Conservation (phyloP, 2,329 filamentous ascomycete species). For the Emericellopsis atlantica region DNA sequence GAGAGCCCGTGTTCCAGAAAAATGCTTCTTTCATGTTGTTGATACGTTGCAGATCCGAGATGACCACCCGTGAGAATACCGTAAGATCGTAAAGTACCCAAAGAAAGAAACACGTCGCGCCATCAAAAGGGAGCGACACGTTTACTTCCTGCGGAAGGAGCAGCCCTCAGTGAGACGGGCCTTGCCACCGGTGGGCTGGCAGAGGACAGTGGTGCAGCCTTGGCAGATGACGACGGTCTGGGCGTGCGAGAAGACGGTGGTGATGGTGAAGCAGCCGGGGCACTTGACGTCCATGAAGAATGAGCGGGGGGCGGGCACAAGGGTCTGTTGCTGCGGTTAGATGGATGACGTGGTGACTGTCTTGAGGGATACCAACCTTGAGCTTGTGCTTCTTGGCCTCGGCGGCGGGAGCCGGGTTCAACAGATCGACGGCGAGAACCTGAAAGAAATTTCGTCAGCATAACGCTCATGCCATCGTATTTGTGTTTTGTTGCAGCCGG, state of each 20-base stretch:
- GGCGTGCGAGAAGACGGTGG: slow-evolving; percentile 99
- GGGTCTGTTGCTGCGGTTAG: slow-evolving; percentile 43
- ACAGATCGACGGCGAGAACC: slow-evolving; percentile 99
- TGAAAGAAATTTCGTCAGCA: slow-evolving; percentile 40
- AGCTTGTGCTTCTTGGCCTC: slow-evolving; percentile 99
- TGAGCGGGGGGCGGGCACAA: slow-evolving; percentile 91
- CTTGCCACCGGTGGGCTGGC: slow-evolving; percentile 99
- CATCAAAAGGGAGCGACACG: slow-evolving; percentile 13
- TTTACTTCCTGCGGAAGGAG: slow-evolving; percentile 99
- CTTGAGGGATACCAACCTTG: slow-evolving; percentile 55
- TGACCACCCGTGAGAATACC: slow-evolving; percentile 34
- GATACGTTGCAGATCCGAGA: slow-evolving; percentile 43
- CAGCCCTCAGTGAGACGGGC: slow-evolving; percentile 98
- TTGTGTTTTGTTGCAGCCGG: too few relatives aligned
- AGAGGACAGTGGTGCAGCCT: slow-evolving; percentile 98
- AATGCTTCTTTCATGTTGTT: not conserved
- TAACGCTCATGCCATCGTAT: not conserved
- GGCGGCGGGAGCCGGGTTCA: slow-evolving; percentile 95
- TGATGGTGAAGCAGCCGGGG: slow-evolving; percentile 99
- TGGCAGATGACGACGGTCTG: slow-evolving; percentile 99
- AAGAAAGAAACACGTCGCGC: slow-evolving; percentile 31
- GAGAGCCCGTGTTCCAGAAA: too few relatives aligned
- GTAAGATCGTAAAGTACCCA: slow-evolving; percentile 35
- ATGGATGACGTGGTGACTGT: slow-evolving; percentile 3
- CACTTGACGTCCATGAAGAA: slow-evolving; percentile 99